Evolutionary conservation across 176 grass and related monocot species (phyloP).

Genomic region (Puya raimondii): DNA sequence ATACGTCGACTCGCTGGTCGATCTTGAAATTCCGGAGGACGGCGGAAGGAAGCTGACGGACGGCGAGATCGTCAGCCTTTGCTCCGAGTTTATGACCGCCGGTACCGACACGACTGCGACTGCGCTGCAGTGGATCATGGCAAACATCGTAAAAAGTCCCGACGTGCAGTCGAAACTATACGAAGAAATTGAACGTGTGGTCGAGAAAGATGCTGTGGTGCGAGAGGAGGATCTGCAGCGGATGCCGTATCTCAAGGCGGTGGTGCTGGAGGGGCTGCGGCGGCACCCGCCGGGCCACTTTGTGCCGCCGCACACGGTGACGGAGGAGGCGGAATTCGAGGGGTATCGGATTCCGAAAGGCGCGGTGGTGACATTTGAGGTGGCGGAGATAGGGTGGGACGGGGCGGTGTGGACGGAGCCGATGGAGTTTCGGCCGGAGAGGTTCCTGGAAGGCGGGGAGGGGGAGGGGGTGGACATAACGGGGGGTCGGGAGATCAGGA

Average conservation of each 20-base stretch:
- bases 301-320: constrained; percentile 25
- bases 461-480: constrained; percentile 28
- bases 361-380: constrained; percentile 4
- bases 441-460: constrained; percentile 25
- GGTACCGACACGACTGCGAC: constrained; percentile 28
- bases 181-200: constrained; percentile 23
- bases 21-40: neutral
- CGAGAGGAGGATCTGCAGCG: constrained; percentile 21
- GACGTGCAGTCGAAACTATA: constrained; percentile 19
- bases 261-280: constrained; percentile 11
- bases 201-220: constrained; percentile 13
- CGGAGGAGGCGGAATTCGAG: constrained; percentile 5
- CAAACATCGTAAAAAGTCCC: constrained; percentile 23
- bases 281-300: constrained; percentile 30
- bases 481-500: constrained; percentile 20
- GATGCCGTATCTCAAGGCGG: too few relatives aligned
- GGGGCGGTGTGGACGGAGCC: constrained; percentile 19
- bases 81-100: constrained; percentile 21
- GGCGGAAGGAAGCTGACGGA: constrained; percentile 1
- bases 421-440: constrained; percentile 20
- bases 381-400: constrained; percentile 21
- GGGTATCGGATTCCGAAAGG: constrained; percentile 19
- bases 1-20: neutral
- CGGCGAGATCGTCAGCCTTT: constrained; percentile 27
- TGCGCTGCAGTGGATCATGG: constrained; percentile 38